A percentile compares a stretch with the other conserved stretches of the same genome.
phyloP scores from a whole-genome alignment of 208 protist genomes.

The Leishmania guyanensis region DNA sequence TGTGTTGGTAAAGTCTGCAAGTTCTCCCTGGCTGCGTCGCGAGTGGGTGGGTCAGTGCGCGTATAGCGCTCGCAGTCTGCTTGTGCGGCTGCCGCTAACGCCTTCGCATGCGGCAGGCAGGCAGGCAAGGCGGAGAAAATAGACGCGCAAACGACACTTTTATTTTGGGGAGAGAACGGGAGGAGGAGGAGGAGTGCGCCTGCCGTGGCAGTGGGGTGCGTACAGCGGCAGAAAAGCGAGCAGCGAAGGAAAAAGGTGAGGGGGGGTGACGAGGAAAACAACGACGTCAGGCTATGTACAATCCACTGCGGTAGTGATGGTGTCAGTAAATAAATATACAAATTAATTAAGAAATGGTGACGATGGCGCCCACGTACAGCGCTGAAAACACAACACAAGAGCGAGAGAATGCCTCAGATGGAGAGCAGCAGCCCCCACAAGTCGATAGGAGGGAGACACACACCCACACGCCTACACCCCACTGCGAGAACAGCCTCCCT shows the following conservation, averaged over 20 bases:
- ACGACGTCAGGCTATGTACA: background rate
- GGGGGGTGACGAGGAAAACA: background rate
- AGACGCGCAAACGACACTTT: background rate
- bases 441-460: background rate
- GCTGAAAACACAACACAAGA: background rate
- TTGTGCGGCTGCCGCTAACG: too few species aligned
- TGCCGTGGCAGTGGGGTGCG: background rate
- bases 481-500: background rate
- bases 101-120: background rate
- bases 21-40: background rate
- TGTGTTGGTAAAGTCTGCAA: background rate
- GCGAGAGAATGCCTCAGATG: background rate
- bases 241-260: too few species aligned
- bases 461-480: background rate
- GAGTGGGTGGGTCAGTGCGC: background rate
- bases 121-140: too few species aligned
- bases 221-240: background rate
- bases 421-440: background rate
- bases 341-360: background rate
- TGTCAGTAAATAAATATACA: background rate
- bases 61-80: background rate
- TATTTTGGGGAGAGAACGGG: too few species aligned
- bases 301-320: background rate
- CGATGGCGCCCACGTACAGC: background rate
- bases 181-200: background rate